Percentiles rank a stretch among this genome's conserved stretches.
Evolutionary conservation across 2,329 filamentous ascomycete species (phyloP).

Genomic region (Paecilomyces sp.): DNA sequence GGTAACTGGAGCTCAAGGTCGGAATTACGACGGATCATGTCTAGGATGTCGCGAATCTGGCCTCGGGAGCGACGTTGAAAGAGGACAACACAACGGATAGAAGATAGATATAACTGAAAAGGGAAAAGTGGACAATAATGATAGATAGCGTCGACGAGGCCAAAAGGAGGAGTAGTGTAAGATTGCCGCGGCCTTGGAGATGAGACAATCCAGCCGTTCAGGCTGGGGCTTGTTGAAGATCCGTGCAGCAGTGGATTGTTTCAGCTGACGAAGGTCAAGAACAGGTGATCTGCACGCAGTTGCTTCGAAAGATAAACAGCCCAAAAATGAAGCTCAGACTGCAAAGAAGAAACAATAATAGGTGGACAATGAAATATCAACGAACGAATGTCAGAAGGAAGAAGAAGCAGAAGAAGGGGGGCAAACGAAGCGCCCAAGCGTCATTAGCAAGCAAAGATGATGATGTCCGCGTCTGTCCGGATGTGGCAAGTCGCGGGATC

Average conservation of each 20-base stretch:
- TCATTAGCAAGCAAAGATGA: not conserved
- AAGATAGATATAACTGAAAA: slow-evolving; percentile 36
- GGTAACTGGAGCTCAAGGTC: slow-evolving; percentile 35
- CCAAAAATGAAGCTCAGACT: not conserved
- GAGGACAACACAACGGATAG: slow-evolving; percentile 57
- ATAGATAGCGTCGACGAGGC: not conserved
- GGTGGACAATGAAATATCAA: not conserved
- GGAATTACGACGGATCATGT: slow-evolving; percentile 36
- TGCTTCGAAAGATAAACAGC: not conserved
- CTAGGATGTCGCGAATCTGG: slow-evolving; percentile 15
- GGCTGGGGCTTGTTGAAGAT: slow-evolving; percentile 4
- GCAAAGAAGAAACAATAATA: not conserved
- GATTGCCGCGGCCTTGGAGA: not conserved
- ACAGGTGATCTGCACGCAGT: not conserved
- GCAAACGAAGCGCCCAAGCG: slow-evolving; percentile 1
- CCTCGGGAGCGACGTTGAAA: slow-evolving; percentile 56
- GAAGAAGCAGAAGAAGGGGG: slow-evolving; percentile 6
- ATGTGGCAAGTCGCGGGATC: not conserved
- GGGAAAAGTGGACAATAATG: not conserved
- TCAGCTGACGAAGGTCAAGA: slow-evolving; percentile 3
- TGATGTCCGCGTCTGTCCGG: not conserved
- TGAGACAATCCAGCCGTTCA: not conserved
- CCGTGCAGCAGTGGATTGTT: slow-evolving; percentile 7
- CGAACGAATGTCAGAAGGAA: slow-evolving; percentile 1
- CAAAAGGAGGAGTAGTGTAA: not conserved